Base-by-base conservation (phyloP, 805 yeast species). In the Torulaspora maleeae region DNA sequence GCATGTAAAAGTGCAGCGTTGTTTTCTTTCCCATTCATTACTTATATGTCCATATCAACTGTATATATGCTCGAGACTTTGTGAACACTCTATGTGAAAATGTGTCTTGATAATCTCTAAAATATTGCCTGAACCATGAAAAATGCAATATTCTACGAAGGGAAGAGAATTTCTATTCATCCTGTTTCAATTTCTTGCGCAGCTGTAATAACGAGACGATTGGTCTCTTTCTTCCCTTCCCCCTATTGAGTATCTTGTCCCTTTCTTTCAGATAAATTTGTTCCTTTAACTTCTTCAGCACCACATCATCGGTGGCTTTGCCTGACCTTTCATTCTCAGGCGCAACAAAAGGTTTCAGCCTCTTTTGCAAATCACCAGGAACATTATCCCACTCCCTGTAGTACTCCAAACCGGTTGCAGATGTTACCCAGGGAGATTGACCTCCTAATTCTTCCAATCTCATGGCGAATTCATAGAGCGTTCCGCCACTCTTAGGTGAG, bases 401-500 rank as follows among this genome's bases (percentile, higher is more conserved):
- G n/a, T 50, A 52, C 44, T 67, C 69, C 10, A 61, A 41, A 0
- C 71, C 71, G 1, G 69, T 58, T 1, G 71, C 69, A 10, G 71
- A 65, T 42, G 59, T 57, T 16, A 57, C 54, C 71, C 71, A 68
- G 6, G 64, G 59, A 1, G 66, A 56, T 41, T 52, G 62, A 47
- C 53, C 62, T 41, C 49, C 53, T 15, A 44, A 51, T 29, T 57
- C 59, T 38, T 60, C 63, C 44, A 55, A 33, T 45, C 55, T 50
- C 70, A 69, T 51, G 33, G 63, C 55, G 56, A 58, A 45, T 45
- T 60, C 57, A 45, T 59, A 55, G 37, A 66, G 39, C 11, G 45
- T 44, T 5, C 50, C 33, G n/a, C 36, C 43, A 6, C 24, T 22
- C 12, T 28, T 36, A 3, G 35, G 5, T 22, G 25, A 33, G 25